phyloP scores from a whole-genome alignment of 371 early-diverging fungal species.

The Batkoa obscura region DNA sequence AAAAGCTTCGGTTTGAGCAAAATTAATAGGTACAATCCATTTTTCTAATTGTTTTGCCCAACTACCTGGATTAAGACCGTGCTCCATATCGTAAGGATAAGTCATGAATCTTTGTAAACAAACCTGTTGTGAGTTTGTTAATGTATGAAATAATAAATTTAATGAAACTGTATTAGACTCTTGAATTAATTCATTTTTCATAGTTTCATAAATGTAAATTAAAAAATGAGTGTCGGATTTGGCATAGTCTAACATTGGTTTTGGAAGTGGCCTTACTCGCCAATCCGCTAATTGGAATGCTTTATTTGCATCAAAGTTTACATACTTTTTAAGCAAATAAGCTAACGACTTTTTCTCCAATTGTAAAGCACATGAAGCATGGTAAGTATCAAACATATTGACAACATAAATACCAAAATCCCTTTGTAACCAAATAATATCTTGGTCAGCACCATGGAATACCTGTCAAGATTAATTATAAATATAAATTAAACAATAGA shows the following conservation, averaged over 20 bases:
- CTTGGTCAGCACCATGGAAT: constrained; percentile 89
- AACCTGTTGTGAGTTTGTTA: constrained; percentile 49
- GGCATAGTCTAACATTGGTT: constrained; percentile 85
- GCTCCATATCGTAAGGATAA: constrained; percentile 54
- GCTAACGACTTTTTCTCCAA: constrained; percentile 61
- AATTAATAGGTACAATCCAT: constrained; percentile 33
- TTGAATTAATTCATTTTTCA: constrained; percentile 61
- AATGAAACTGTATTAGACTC: constrained; percentile 27
- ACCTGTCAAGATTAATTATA: constrained; percentile 21
- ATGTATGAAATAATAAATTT: constrained; percentile 38
- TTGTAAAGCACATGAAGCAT: constrained; percentile 41
- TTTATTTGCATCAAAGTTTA: constrained; percentile 72
- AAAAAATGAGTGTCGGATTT: constrained; percentile 90
- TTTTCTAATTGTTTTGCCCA: constrained; percentile 51
- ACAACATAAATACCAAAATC: constrained; percentile 94
- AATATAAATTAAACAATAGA: neutral
- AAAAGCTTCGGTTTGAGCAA: constrained; percentile 43
- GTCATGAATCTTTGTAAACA: constrained; percentile 49
- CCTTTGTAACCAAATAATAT: constrained; percentile 93
- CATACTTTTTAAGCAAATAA: constrained; percentile 57
- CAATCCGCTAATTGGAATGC: constrained; percentile 93
- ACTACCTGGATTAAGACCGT: constrained; percentile 48
- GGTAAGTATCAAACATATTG: constrained; percentile 89
- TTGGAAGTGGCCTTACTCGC: constrained; percentile 83
- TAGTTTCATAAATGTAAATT: constrained; percentile 75